Conservation (phyloP, 23 red algal genomes). For the Gracilaria domingensis region DNA sequence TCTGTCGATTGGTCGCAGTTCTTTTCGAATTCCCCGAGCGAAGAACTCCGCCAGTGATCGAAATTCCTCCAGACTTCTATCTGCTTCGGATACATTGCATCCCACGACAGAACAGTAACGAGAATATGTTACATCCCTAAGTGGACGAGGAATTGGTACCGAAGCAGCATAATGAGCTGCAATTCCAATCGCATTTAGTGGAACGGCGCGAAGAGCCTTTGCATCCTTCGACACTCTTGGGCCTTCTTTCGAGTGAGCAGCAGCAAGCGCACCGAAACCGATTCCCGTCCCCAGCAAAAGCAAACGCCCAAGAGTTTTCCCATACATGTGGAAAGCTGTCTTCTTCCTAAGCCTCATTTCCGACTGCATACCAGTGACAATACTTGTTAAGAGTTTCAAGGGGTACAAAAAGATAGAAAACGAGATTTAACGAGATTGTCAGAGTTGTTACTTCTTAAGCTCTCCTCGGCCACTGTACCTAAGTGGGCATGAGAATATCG, state of each 20-base stretch:
- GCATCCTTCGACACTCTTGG: conserved; percentile 36
- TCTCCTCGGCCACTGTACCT: neutral
- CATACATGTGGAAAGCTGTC: neutral
- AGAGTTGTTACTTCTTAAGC: neutral
- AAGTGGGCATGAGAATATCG: too few relatives aligned
- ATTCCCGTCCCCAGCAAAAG: conserved; percentile 9
- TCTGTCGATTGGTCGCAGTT: conserved; percentile 51
- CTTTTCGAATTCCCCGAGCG: conserved; percentile 13
- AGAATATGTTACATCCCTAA: conserved; percentile 19
- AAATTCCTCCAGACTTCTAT: conserved; percentile 34
- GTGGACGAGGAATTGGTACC: conserved; percentile 38
- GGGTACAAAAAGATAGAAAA: too few relatives aligned
- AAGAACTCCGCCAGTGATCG: conserved; percentile 47
- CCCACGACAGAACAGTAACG: conserved; percentile 49
- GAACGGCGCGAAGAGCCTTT: conserved; percentile 16
- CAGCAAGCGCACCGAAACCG: conserved; percentile 30
- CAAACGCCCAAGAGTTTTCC: conserved; percentile 8
- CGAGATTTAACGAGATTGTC: neutral
- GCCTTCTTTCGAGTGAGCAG: conserved; percentile 51
- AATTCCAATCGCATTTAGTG: conserved; percentile 53
- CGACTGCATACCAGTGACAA: neutral
- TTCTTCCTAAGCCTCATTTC: neutral
- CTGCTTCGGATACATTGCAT: conserved; percentile 55
- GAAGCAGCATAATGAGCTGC: conserved; percentile 53
- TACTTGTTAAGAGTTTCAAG: neutral